Base-by-base conservation (phyloP, 495 filamentous ascomycete genomes). In the Penicillium lividum region DNA sequence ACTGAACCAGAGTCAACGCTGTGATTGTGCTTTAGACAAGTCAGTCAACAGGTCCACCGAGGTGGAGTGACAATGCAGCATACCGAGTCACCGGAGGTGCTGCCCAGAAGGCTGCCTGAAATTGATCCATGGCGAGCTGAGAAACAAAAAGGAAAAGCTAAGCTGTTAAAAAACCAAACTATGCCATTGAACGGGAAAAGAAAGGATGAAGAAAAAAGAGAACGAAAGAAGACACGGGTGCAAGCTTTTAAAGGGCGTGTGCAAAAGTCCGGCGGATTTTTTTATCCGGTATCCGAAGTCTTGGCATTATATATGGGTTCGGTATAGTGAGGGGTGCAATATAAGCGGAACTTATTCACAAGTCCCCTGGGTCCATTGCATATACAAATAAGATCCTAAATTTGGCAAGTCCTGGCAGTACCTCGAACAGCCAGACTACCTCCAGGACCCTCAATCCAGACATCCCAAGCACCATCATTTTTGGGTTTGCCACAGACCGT, bases 1-100 rank as follows among this genome's bases (percentile, higher is more conserved):
- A 92, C 53, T 83, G 75, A 36, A 82, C 61, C 59, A 91, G 74
- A n/a, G 86, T 81, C 51, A 84, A 78, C 52, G 87, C 84, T 72
- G 88, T 84, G 59, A 92, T 70, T 46, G 87, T 92, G 76, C 91
- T 93, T 70, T 43, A 31, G 55, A 54, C 54, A 49, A 48, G 67
- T 70, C 51, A 70, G 60, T 61, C 53, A 30, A 47, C 53, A 43
- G 43, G 31, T 34, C n/a, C 46, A 49, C 28, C 46, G 27, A 7
- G 46, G 46, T 43, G 34, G 36, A 40, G 30, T 42, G 33, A 44
- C 34, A 43, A 30, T 38, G 33, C 51, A 42, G 34, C 51, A 25
- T 81, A 91, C 88, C 88, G 83, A 44, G 87, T 74, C 54, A 92
- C 80, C 48, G 87, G 86, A 71, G 89, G 89, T 58, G 84, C 79